phyloP scores from a whole-genome alignment of 2,329 filamentous ascomycete genomes.

The Ophiocordyceps camponoti-floridani region DNA sequence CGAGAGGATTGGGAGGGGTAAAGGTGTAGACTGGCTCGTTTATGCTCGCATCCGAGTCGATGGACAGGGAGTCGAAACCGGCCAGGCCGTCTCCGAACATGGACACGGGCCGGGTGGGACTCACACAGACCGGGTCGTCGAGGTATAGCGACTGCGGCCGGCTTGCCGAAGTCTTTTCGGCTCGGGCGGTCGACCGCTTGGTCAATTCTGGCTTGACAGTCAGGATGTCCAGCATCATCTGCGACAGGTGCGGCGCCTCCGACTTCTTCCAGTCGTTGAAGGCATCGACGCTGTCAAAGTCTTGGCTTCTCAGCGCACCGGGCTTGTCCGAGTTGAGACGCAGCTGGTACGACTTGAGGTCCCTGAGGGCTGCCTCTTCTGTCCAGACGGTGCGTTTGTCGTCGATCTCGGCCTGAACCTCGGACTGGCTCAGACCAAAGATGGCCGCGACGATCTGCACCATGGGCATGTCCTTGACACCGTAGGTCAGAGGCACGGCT shows the following conservation, averaged over 20 bases:
- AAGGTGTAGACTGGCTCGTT: constrained; percentile 66
- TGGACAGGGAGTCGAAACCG: constrained; percentile 46
- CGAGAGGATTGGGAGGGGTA: constrained; percentile 68
- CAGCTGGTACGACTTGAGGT: constrained; percentile 86
- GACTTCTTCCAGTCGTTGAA: constrained; percentile 82
- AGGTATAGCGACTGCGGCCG: constrained; percentile 24
- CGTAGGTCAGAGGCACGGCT: constrained; percentile 66
- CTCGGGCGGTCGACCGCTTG: constrained; percentile 47
- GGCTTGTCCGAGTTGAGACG: constrained; percentile 65
- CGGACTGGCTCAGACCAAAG: constrained; percentile 61
- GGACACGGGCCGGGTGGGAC: constrained; percentile 32
- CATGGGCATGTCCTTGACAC: constrained; percentile 93
- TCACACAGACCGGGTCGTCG: constrained; percentile 33
- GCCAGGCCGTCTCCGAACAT: constrained; percentile 36
- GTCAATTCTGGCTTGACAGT: constrained; percentile 73
- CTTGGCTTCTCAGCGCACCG: constrained; percentile 60
- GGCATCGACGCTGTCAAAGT: constrained; percentile 80
- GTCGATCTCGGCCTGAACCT: constrained; percentile 79
- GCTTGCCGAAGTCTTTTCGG: constrained; percentile 39
- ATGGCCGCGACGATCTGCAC: constrained; percentile 75
- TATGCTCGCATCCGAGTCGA: constrained; percentile 38
- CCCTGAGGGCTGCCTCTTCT: constrained; percentile 73
- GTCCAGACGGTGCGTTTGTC: constrained; percentile 70
- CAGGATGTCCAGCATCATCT: constrained; percentile 84
- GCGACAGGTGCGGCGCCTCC: constrained; percentile 73